Percentiles rank a stretch among this genome's conserved stretches.
These are phyloP conservation scores for Pontederia paniculata DNA, from an alignment of 176 grass and related monocot genomes.

Conservation along the genomic window DNA sequence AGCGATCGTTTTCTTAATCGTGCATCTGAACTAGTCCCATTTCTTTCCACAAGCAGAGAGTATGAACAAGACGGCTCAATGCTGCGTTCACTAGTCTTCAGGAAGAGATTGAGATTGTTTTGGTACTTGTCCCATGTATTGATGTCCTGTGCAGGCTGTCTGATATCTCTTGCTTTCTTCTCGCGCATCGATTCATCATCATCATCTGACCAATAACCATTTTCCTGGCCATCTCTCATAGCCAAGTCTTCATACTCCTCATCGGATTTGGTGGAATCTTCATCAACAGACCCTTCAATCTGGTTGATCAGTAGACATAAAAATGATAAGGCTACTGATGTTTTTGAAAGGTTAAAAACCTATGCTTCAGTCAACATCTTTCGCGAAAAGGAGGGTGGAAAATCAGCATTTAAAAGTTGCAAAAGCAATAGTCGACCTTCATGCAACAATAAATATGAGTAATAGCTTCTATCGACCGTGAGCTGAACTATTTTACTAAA, in stretches of 20 bases:
- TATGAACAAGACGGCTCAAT: conserved; percentile 10
- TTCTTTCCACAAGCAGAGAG: background rate
- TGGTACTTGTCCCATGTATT: conserved; percentile 11
- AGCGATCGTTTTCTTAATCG: background rate
- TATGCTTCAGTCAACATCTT: no score
- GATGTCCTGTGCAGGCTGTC: background rate
- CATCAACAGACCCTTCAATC: conserved; percentile 86
- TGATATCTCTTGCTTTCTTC: conserved; percentile 14
- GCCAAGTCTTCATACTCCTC: conserved; percentile 89
- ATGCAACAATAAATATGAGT: background rate
- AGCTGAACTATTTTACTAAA: background rate
- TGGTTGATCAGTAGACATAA: conserved; percentile 6
- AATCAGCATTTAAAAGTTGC: no score
- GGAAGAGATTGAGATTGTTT: conserved; percentile 38
- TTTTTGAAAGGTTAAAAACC: background rate
- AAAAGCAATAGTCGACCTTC: background rate
- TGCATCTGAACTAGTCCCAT: background rate
- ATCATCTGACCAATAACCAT: background rate
- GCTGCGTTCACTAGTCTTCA: conserved; percentile 33
- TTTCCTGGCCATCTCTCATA: conserved; percentile 40
- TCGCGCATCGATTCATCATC: background rate
- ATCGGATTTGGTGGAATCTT: conserved; percentile 68
- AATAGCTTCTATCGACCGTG: no score
- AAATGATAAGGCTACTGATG: no score
- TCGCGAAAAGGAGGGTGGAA: no score